Evolutionary conservation across 305 asterid genomes (phyloP).

Genomic region (Salvia sclarea): DNA sequence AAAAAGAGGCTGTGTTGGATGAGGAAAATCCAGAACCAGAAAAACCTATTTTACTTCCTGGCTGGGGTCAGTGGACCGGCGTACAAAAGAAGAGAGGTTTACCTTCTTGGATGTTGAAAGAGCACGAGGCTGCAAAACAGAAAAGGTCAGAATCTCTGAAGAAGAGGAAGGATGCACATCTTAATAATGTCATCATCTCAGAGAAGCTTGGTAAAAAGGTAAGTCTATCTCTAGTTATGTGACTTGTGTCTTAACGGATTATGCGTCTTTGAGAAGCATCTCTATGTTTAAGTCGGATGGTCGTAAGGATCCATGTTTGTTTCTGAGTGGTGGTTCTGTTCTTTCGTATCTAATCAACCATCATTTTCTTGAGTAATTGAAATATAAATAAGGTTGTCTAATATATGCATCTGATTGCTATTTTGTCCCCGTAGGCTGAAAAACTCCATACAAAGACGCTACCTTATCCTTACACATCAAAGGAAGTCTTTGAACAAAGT

Average conservation of each 20-base stretch:
- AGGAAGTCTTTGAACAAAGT: conserved; percentile 79
- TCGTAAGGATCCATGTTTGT: not conserved
- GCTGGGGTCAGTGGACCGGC: conserved; percentile 98
- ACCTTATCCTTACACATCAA: conserved; percentile 82
- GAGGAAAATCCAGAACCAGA: conserved; percentile 94
- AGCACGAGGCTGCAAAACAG: conserved; percentile 73
- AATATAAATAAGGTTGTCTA: no score
- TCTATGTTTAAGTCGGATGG: not conserved
- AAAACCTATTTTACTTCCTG: conserved; percentile 75
- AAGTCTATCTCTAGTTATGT: conserved; percentile 14
- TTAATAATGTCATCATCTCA: conserved; percentile 84
- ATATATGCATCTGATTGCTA: not conserved
- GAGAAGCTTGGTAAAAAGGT: conserved; percentile 93
- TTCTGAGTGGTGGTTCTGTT: not conserved
- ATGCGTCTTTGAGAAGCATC: not conserved
- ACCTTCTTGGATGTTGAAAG: conserved; percentile 85
- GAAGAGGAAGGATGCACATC: conserved; percentile 86
- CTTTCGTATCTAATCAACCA: not conserved
- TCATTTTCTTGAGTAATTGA: not conserved
- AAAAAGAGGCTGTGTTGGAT: conserved; percentile 66
- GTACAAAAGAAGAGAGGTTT: conserved; percentile 80
- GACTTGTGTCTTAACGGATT: not conserved
- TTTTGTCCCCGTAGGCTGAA: conserved; percentile 61
- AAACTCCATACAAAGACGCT: conserved; percentile 75
- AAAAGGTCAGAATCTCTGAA: conserved; percentile 78